A percentile compares a stretch with the other conserved stretches of the same genome.
Evolutionary conservation across 345 rosid genomes (phyloP).

Genomic region (Lepidium didymum): DNA sequence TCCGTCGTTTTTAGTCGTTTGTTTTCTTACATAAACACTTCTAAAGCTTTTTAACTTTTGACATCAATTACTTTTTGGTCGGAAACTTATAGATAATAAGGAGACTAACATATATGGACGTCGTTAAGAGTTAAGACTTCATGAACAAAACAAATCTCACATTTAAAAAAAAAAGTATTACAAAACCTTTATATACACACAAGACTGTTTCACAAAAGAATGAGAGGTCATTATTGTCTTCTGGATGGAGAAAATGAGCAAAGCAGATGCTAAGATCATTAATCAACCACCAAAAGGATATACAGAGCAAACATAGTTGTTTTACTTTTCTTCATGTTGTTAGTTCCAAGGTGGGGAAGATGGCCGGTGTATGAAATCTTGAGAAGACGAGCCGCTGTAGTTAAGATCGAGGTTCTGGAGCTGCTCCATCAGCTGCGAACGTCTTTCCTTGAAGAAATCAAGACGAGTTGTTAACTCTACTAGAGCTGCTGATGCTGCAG

Average conservation of each 20-base stretch:
- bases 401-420: constrained; percentile 91
- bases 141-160: constrained; percentile 14
- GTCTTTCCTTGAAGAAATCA: constrained; percentile 97
- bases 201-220: constrained; percentile 19
- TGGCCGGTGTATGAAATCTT: constrained; percentile 76
- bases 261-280: constrained; percentile 9
- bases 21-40: background rate
- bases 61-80: background rate
- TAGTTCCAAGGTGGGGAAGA: constrained; percentile 97
- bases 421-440: constrained; percentile 97
- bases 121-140: background rate
- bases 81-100: background rate
- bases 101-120: background rate
- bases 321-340: background rate
- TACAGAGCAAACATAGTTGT: constrained; percentile 2
- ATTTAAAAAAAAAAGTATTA: background rate
- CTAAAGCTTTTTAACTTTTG: background rate
- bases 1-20: background rate
- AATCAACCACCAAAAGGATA: constrained; percentile 18
- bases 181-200: constrained; percentile 29
- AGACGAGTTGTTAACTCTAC: constrained; percentile 94
- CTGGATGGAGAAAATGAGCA: background rate
- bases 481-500: constrained; percentile 71
- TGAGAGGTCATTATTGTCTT: constrained; percentile 12
- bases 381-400: constrained; percentile 80